These are phyloP conservation scores for Pachysandra terminalis DNA, from an alignment of 164 flowering plant species.

Conservation along the genomic window DNA sequence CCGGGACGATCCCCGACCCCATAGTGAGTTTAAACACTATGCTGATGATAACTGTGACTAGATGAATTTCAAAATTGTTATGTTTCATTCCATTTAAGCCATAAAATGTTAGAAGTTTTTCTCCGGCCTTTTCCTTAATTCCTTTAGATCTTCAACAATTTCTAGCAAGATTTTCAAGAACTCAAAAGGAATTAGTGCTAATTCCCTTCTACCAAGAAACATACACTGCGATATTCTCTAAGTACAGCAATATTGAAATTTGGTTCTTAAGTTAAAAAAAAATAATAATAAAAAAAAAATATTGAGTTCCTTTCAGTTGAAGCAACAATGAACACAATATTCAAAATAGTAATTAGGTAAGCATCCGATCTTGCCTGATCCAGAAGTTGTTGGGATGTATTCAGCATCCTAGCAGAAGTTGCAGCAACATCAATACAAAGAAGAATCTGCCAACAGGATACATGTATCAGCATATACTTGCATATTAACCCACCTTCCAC, in stretches of 20 bases:
- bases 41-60: too few species aligned
- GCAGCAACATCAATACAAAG: conserved; percentile 93
- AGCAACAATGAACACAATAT: background rate
- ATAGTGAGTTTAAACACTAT: too few species aligned
- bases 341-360: background rate
- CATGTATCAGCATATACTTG: background rate
- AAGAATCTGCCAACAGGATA: conserved; percentile 58
- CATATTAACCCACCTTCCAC: background rate
- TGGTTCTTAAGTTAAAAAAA: background rate
- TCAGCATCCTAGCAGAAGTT: conserved; percentile 61
- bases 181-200: background rate
- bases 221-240: too few species aligned
- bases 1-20: too few species aligned
- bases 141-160: background rate
- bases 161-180: background rate
- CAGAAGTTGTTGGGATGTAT: conserved; percentile 72
- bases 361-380: conserved; percentile 59
- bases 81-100: background rate
- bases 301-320: too few species aligned
- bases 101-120: too few species aligned
- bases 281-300: background rate
- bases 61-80: too few species aligned
- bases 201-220: background rate
- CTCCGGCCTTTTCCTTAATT: background rate
- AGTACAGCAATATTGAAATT: too few species aligned